A percentile compares a stretch with the other conserved stretches of the same genome.
Evolutionary conservation across 2,329 filamentous ascomycete genomes (phyloP).

Genomic region (Fusarium sp.): DNA sequence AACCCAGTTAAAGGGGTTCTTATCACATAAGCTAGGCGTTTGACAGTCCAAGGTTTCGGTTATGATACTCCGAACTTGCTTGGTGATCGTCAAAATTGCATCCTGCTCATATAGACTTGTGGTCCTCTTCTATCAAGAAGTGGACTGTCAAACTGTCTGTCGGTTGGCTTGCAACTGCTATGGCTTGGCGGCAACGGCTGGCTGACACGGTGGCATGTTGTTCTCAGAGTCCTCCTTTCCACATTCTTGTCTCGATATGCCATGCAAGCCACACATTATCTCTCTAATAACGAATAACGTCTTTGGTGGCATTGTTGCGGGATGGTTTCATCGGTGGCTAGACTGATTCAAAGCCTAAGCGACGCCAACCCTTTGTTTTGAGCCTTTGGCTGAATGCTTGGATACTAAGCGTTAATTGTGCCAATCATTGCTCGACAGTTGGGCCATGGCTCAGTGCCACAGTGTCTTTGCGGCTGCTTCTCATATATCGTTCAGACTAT

Average conservation of each 20-base stretch:
- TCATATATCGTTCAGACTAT: constrained; percentile 1
- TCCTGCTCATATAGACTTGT: constrained; percentile 20
- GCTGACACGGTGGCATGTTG: constrained; percentile 13
- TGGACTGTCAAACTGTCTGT: constrained; percentile 6
- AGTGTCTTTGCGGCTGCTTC: constrained; percentile 1
- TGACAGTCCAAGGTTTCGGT: constrained; percentile 8
- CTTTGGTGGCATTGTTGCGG: constrained; percentile 20
- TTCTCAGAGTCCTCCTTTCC: constrained; percentile 19
- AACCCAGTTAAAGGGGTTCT: constrained; percentile 9
- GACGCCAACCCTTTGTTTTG: constrained; percentile 14
- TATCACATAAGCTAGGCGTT: constrained; percentile 9
- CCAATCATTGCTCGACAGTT: constrained; percentile 11
- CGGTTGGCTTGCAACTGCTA: not conserved
- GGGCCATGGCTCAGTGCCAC: constrained; percentile 8
- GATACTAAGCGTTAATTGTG: constrained; percentile 10
- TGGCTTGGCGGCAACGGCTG: constrained; percentile 9
- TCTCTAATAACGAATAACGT: constrained; percentile 13
- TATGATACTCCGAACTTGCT: constrained; percentile 7
- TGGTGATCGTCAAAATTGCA: constrained; percentile 18
- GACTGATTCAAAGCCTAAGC: constrained; percentile 13
- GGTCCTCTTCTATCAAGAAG: constrained; percentile 7
- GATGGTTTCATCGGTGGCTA: constrained; percentile 10
- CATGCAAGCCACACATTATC: constrained; percentile 7
- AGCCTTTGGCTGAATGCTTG: constrained; percentile 5
- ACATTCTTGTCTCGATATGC: constrained; percentile 21